Base-by-base conservation (phyloP, 2,329 filamentous ascomycete species). In the Phialophora verrucosa region DNA sequence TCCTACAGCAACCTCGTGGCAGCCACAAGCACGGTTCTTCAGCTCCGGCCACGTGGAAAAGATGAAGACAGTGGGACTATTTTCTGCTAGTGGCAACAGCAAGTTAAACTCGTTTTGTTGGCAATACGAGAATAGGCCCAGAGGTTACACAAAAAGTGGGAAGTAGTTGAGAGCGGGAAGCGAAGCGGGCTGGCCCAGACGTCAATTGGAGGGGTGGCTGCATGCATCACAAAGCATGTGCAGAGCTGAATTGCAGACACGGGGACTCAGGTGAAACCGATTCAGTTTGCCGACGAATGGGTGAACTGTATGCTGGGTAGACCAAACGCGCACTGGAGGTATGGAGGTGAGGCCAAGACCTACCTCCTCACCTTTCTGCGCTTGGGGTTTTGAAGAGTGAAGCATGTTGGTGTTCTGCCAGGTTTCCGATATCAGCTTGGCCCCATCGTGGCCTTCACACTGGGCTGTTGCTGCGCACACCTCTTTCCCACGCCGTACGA, bases 1-100 rank as follows among this genome's bases (percentile, higher is more conserved):
- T 61, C 31, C 49, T 20, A 44, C 49, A 54, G 59, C 23, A 61
- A 53, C 49, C 59, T 54, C 59, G 59, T 61, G 59, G 59, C 59
- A 50, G 59, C 59, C 59, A 61, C 59, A 61, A 61, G 31, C 20
- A 27, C 49, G 49, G 31, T 29, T 23, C 17, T 31, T 25, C 12
- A 44, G 57, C 29, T 42, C 47, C 32, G 47, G 59, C 59, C 59
- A 61, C 59, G 59, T 61, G 59, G 57, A 59, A 59, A 27, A 38
- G 10, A 27, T 23, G 25, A 51, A 53, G 32, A 54, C 27, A 27
- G 49, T 17, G 20, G 49, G 11, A 51, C 20, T n/a, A n/a, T 44
- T 44, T 44, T 17, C 38, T 44, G 38, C 38, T 44, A 44, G 38
- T 20, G 17, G 38, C 27, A 17, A 23, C 10, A 51, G 49, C 10